These are phyloP conservation scores for apple (Malus domestica) DNA, from an alignment of 306 rosid species.

Conservation along the genomic window DNA sequence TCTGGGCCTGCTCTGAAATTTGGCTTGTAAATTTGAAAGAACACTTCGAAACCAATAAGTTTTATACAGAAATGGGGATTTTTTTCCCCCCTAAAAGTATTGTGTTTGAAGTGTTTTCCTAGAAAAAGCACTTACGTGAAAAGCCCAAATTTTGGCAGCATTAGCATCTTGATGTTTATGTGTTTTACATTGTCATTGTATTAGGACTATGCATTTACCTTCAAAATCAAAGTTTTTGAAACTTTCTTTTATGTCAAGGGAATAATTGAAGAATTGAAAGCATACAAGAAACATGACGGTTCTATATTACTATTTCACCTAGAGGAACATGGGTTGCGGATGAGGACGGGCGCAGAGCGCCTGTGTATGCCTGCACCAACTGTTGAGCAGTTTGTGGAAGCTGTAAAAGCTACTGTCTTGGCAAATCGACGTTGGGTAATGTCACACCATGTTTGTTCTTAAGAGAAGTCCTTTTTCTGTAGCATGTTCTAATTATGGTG, in stretches of 20 bases:
- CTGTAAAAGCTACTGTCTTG: conserved; percentile 14
- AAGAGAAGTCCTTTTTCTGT: neutral
- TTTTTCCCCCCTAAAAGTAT: too few species aligned
- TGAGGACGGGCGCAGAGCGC: conserved; percentile 41
- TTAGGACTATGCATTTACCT: neutral
- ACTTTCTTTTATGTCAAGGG: neutral
- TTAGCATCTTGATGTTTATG: neutral
- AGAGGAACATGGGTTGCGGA: conserved; percentile 34
- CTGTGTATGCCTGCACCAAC: conserved; percentile 37
- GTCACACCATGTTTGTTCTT: neutral
- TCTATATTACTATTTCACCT: conserved; percentile 29
- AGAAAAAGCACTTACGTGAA: too few species aligned
- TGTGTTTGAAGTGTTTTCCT: too few species aligned
- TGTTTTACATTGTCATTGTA: neutral
- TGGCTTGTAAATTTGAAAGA: too few species aligned
- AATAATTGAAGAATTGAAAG: conserved; percentile 4
- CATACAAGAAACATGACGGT: conserved; percentile 26
- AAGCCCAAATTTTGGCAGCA: too few species aligned
- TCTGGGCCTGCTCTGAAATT: neutral
- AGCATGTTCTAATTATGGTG: neutral
- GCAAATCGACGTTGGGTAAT: conserved; percentile 26
- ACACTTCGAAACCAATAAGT: too few species aligned
- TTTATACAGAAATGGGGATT: too few species aligned
- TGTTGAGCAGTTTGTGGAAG: conserved; percentile 27
- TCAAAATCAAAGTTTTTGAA: neutral